Evolutionary conservation across 495 filamentous ascomycete genomes (phyloP).

Genomic region (Aspergillus bertholletiae): DNA sequence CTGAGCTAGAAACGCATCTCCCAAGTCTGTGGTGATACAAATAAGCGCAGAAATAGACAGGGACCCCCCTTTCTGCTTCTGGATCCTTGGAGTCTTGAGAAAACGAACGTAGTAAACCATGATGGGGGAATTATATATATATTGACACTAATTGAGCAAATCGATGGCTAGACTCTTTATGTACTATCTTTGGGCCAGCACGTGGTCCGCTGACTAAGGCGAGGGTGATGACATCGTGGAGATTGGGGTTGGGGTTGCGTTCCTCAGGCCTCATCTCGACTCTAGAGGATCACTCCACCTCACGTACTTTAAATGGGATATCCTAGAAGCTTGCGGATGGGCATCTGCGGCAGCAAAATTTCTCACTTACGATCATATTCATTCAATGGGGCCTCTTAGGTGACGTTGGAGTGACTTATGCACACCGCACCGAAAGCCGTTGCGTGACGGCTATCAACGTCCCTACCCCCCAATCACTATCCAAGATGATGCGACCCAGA

Average conservation of each 20-base stretch:
- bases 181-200: not conserved
- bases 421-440: not conserved
- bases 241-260: not conserved
- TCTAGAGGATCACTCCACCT: not conserved
- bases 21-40: slow-evolving; percentile 87
- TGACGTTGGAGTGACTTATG: slow-evolving; percentile 3
- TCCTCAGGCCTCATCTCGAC: slow-evolving; percentile 12
- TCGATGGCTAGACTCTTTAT: not conserved
- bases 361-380: not conserved
- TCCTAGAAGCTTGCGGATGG: not conserved
- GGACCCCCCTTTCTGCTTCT: slow-evolving; percentile 33
- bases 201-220: not conserved
- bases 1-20: slow-evolving; percentile 76
- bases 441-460: not conserved
- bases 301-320: not conserved
- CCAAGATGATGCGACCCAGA: slow-evolving; percentile 60
- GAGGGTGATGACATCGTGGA: not conserved
- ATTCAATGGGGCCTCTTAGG: slow-evolving; percentile 11
- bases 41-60: slow-evolving; percentile 52
- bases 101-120: slow-evolving; percentile 75
- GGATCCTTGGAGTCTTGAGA: slow-evolving; percentile 59
- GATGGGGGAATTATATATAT: not conserved
- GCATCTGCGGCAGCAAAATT: not conserved
- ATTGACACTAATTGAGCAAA: too few species aligned
- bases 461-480: not conserved